phyloP scores from a whole-genome alignment of 163 green algal species.

The Prototheca cutis region DNA sequence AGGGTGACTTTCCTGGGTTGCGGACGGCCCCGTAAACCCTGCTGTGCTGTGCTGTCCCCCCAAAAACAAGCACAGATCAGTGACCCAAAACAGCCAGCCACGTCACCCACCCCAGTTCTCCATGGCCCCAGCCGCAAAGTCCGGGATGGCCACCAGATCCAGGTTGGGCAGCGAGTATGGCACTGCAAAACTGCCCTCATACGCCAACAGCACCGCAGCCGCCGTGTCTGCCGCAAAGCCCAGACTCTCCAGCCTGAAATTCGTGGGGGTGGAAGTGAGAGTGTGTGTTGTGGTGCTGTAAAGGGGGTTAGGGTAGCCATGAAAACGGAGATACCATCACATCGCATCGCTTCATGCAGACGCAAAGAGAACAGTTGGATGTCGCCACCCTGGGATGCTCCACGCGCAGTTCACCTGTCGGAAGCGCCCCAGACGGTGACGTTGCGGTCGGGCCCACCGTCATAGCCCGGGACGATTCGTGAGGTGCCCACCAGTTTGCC shows the following conservation, averaged over 20 bases:
- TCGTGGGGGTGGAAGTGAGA: not conserved
- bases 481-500: slow-evolving; percentile 44
- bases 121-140: slow-evolving; percentile 82
- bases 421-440: slow-evolving; percentile 42
- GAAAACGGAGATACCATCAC: too few species aligned
- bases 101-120: slow-evolving; percentile 85
- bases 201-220: slow-evolving; percentile 30
- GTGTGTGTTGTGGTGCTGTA: too few species aligned
- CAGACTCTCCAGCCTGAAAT: slow-evolving; percentile 8
- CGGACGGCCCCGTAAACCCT: too few species aligned
- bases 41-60: too few species aligned
- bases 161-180: slow-evolving; percentile 75
- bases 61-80: too few species aligned
- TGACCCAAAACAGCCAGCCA: too few species aligned
- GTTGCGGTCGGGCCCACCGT: slow-evolving; percentile 1
- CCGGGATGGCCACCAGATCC: slow-evolving; percentile 79
- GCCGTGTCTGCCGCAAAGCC: slow-evolving; percentile 24
- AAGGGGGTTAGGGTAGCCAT: too few species aligned
- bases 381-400: not conserved
- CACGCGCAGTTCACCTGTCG: slow-evolving; percentile 10
- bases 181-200: slow-evolving; percentile 43
- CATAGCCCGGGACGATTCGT: slow-evolving; percentile 1
- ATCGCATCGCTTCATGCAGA: too few species aligned
- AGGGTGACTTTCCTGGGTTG: too few species aligned
- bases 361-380: too few species aligned